Conservation (phyloP, 139 green algal species). For the Pleodorina starrii region DNA sequence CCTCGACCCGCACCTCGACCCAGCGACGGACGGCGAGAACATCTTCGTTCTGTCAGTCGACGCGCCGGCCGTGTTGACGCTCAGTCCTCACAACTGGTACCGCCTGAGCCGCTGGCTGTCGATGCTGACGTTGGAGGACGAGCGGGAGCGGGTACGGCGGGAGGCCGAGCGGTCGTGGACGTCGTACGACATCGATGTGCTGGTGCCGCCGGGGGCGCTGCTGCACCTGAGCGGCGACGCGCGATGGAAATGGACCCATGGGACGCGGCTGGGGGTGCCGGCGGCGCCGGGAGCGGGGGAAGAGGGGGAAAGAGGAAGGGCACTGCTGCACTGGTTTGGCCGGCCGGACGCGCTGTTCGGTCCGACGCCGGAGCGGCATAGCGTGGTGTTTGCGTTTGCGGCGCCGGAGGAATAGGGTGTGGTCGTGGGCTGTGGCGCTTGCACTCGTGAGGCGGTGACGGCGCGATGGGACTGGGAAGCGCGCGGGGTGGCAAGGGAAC, state of each 20-base stretch:
- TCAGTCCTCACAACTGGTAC: conserved; percentile 33
- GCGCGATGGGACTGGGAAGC: too few species aligned
- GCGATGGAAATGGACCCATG: conserved; percentile 52
- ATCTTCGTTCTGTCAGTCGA: conserved; percentile 54
- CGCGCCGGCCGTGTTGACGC: conserved; percentile 40
- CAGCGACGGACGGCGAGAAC: conserved; percentile 50
- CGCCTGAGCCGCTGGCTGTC: background rate
- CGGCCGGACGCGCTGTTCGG: background rate
- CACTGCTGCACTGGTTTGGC: conserved; percentile 48
- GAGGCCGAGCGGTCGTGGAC: conserved; percentile 47
- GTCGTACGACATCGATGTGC: conserved; percentile 41
- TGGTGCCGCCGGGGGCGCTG: conserved; percentile 20
- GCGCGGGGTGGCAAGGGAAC: too few species aligned
- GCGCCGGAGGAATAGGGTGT: too few species aligned
- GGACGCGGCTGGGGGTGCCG: conserved; percentile 50
- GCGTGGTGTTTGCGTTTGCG: conserved; percentile 52
- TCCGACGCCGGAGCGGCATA: conserved; percentile 20
- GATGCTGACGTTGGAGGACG: conserved; percentile 19
- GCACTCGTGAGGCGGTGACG: too few species aligned
- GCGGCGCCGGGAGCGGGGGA: background rate
- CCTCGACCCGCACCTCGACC: conserved; percentile 56
- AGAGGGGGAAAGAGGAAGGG: background rate
- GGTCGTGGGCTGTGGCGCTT: too few species aligned
- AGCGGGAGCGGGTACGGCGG: conserved; percentile 30
- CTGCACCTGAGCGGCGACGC: conserved; percentile 43